Evolutionary conservation across 2,329 filamentous ascomycete genomes (phyloP), one percentile per base, ranked within the genome.

Genomic region (Pseudogymnoascus sp.): DNA sequence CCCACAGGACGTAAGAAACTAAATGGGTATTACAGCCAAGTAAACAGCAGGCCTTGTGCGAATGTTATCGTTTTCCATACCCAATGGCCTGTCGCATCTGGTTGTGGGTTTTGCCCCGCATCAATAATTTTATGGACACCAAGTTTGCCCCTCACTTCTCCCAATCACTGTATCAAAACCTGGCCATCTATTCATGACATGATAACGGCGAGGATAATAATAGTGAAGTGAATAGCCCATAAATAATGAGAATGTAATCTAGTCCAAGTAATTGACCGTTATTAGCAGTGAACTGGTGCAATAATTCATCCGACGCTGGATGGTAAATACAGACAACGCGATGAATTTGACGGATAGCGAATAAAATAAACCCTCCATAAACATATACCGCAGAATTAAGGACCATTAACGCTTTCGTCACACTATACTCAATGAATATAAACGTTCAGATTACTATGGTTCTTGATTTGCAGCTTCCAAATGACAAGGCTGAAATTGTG

Each of bases 91-190:
- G 33, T 54, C 47, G 47, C 28, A 54, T 33, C 47, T 33, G 9
- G 47, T 54, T 54, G 47, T 54, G 47, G 47, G 47, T 54, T 33
- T 54, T 54, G 47, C 47, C 47, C 47, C 47, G 47, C 47, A 54
- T 54, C 28, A 18, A 54, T 11, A 54, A 38, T 28, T 50, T 54
- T 54, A 54, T 54, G 25, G 28, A 28, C 30, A 11, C 30, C 30
- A 33, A 33, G 28, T 6, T 28, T 47, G 41, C 41, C 41, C 41
- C 41, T 28, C 41, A 25, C 41, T 16, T 47, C 41, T 47, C 6
- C 12, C 41, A n/a, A 6, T 28, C 6, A 47, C 41, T 28, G 41
- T 28, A 47, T 47, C 41, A 28, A n/a, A 28, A 28, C 22, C 4
- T 28, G 41, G 6, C n/a, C n/a, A 4, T 33, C 12, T 30, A n/a